A percentile compares a stretch with the other conserved stretches of the same genome.
Conservation (phyloP, 352 stramenopile species). For the Pythium dissimile region DNA sequence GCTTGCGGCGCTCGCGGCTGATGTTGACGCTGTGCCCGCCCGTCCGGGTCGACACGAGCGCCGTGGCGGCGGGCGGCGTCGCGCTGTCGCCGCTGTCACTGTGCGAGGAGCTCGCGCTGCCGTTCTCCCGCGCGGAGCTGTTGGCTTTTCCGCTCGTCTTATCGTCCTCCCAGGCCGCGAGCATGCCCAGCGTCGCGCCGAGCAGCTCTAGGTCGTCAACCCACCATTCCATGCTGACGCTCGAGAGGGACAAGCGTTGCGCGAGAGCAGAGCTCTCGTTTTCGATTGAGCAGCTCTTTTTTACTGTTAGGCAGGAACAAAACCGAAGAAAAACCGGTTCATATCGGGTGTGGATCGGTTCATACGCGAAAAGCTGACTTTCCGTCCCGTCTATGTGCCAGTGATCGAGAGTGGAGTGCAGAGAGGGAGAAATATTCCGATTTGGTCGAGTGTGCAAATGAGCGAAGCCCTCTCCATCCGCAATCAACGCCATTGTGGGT, state of each 20-base stretch:
- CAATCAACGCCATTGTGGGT: too few species aligned
- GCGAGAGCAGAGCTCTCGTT: neutral
- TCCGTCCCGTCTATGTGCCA: too few species aligned
- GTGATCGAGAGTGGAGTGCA: too few species aligned
- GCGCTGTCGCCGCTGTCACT: neutral
- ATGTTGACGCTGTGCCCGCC: slow-evolving; percentile 11
- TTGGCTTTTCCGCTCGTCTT: neutral
- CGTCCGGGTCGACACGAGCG: neutral
- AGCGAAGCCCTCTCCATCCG: too few species aligned
- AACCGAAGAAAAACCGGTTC: too few species aligned
- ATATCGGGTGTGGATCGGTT: too few species aligned
- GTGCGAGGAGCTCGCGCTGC: neutral
- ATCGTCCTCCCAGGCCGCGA: slow-evolving; percentile 5
- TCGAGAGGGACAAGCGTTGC: neutral
- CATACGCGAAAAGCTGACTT: too few species aligned
- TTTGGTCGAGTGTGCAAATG: too few species aligned
- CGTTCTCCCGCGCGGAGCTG: neutral
- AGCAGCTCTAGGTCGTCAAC: slow-evolving; percentile 17
- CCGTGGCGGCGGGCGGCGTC: too few species aligned
- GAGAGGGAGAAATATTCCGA: too few species aligned
- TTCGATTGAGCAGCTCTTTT: neutral
- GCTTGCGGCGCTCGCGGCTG: slow-evolving; percentile 23
- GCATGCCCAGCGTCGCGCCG: slow-evolving; percentile 16
- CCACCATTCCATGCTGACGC: slow-evolving; percentile 10
- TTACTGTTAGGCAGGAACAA: too few species aligned